phyloP scores from a whole-genome alignment of 768 basidiomycete species.

The Cantharellus anzutake region DNA sequence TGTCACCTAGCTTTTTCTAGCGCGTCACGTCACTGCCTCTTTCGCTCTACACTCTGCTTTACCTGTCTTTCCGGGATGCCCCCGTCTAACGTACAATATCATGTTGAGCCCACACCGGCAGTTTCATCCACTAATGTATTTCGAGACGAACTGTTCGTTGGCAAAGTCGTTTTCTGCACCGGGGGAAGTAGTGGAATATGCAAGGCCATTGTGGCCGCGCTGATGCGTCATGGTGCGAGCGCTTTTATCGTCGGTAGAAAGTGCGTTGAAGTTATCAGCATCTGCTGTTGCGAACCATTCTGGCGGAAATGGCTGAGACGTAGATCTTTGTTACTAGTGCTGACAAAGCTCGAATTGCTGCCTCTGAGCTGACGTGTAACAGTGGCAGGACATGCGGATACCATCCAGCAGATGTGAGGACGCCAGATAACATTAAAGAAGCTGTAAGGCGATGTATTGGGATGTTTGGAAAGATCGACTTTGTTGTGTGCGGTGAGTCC shows the following conservation, averaged over 20 bases:
- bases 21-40: too few relatives aligned
- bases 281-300: neutral
- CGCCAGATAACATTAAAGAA: slow-evolving; percentile 45
- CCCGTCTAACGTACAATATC: too few relatives aligned
- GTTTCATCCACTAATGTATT: neutral
- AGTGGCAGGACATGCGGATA: slow-evolving; percentile 57
- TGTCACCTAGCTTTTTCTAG: too few relatives aligned
- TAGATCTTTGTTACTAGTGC: too few relatives aligned
- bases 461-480: slow-evolving; percentile 75
- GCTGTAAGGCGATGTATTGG: slow-evolving; percentile 63
- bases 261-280: slow-evolving; percentile 25
- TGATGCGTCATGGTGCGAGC: slow-evolving; percentile 73
- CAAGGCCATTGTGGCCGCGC: too few relatives aligned
- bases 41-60: too few relatives aligned
- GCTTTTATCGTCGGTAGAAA: slow-evolving; percentile 76
- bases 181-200: slow-evolving; percentile 86
- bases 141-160: neutral
- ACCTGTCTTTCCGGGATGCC: too few relatives aligned
- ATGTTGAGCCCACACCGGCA: too few relatives aligned
- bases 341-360: neutral
- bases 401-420: slow-evolving; percentile 64
- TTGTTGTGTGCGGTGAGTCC: slow-evolving; percentile 72
- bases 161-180: slow-evolving; percentile 75
- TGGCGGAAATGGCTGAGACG: too few relatives aligned
- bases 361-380: slow-evolving; percentile 43